A percentile compares a stretch with the other conserved stretches of the same genome.
These are phyloP conservation scores for Sporothrix phasma DNA, from an alignment of 2,329 filamentous ascomycete species.

Conservation along the genomic window DNA sequence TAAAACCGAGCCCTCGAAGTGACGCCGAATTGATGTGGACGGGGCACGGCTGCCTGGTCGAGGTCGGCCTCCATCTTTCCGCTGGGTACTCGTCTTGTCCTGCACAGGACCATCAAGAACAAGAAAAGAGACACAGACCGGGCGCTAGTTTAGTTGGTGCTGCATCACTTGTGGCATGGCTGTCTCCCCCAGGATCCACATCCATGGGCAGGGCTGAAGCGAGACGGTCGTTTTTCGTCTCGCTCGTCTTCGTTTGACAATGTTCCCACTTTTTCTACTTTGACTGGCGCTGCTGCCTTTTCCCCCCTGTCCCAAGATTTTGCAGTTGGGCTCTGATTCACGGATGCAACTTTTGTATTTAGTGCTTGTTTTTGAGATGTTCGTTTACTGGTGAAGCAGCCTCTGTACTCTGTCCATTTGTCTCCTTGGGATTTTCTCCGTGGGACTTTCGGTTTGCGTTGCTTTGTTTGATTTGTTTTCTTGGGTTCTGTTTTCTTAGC, in stretches of 20 bases:
- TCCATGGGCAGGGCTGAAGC: slow-evolving; percentile 3
- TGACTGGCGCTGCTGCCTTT: background rate
- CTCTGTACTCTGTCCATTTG: background rate
- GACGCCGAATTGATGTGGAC: background rate
- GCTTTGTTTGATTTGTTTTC: background rate
- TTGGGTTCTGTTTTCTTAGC: background rate
- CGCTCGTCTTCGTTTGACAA: too few relatives aligned
- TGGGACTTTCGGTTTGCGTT: background rate
- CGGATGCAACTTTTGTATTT: too few relatives aligned
- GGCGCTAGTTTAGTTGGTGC: background rate
- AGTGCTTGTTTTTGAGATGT: background rate
- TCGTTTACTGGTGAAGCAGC: too few relatives aligned
- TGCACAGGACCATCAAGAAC: background rate
- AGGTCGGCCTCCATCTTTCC: background rate
- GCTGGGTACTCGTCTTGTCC: background rate
- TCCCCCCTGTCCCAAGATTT: background rate
- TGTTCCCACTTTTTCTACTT: background rate
- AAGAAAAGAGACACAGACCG: background rate
- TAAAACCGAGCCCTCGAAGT: background rate
- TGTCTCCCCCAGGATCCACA: background rate
- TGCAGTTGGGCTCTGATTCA: background rate
- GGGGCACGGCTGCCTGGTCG: slow-evolving; percentile 1
- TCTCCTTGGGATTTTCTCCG: background rate
- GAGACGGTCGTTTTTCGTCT: background rate
- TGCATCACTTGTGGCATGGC: background rate